Conservation (phyloP, 257 asterid species). For the Plectranthus barbatus region DNA sequence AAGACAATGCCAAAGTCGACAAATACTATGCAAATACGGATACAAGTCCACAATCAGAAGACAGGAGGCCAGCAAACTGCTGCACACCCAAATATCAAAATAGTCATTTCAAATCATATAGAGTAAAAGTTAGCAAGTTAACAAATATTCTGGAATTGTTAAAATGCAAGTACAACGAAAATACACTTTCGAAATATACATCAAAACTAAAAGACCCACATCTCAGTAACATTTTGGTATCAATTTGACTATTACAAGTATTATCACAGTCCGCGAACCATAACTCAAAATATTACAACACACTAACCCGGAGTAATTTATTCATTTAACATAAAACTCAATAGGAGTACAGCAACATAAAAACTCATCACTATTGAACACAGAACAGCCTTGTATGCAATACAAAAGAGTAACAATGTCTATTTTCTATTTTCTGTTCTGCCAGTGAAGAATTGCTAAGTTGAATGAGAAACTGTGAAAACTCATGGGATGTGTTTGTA, state of each 20-base stretch:
- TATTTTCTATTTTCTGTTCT: too few species aligned
- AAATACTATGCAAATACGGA: neutral
- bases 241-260: neutral
- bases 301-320: neutral
- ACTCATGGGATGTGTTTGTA: neutral
- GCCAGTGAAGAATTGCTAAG: neutral
- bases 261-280: neutral
- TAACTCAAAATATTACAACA: neutral
- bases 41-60: too few species aligned
- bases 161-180: neutral
- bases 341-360: too few species aligned
- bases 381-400: neutral
- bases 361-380: too few species aligned
- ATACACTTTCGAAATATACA: neutral
- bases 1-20: neutral
- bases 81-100: conserved; percentile 1
- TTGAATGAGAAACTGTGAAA: neutral
- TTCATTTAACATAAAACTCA: neutral
- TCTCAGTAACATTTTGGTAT: neutral
- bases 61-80: neutral
- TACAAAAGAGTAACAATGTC: neutral
- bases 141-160: neutral
- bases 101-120: neutral
- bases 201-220: neutral
- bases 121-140: neutral